Percentiles rank a stretch among this genome's conserved stretches.
phyloP scores from a whole-genome alignment of 2,329 filamentous ascomycete genomes.

The Chrysoporthe deuterocubensis region DNA sequence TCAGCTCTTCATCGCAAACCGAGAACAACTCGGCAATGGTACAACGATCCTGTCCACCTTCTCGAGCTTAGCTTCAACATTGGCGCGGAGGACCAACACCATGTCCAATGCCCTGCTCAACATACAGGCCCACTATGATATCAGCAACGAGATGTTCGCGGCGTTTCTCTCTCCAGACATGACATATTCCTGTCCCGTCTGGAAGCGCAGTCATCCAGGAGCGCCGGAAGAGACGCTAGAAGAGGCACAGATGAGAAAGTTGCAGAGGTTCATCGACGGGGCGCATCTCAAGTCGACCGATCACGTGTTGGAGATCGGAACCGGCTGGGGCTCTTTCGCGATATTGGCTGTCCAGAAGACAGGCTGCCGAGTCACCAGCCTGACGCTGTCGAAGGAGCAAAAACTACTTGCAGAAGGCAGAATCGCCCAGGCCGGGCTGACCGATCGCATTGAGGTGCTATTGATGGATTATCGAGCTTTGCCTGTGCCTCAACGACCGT shows the following conservation, averaged over 20 bases:
- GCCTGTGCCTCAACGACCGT: constrained; percentile 55
- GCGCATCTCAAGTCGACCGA: constrained; percentile 66
- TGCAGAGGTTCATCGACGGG: constrained; percentile 67
- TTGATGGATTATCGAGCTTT: constrained; percentile 72
- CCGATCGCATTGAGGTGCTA: constrained; percentile 64
- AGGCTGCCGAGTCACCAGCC: constrained; percentile 69
- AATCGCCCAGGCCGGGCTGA: constrained; percentile 63
- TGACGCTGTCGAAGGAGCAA: constrained; percentile 72
- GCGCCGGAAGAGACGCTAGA: constrained; percentile 61
- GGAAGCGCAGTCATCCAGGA: constrained; percentile 50
- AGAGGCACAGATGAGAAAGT: constrained; percentile 69
- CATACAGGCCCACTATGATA: constrained; percentile 75
- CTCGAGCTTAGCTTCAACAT: constrained; percentile 58
- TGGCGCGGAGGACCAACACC: constrained; percentile 63
- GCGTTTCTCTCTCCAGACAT: constrained; percentile 76
- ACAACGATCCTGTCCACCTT: constrained; percentile 65
- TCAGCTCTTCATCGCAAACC: constrained; percentile 72
- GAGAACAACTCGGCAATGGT: constrained; percentile 66
- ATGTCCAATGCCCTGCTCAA: constrained; percentile 65
- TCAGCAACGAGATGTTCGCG: constrained; percentile 76
- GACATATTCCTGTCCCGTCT: constrained; percentile 76
- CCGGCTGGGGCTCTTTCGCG: constrained; percentile 76
- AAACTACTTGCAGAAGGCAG: constrained; percentile 69
- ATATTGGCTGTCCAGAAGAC: constrained; percentile 69
- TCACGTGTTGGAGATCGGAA: constrained; percentile 76